Evolutionary conservation across 306 rosid genomes (phyloP), one percentile per base, ranked within the genome.

Genomic region (Trifolium pratense): DNA sequence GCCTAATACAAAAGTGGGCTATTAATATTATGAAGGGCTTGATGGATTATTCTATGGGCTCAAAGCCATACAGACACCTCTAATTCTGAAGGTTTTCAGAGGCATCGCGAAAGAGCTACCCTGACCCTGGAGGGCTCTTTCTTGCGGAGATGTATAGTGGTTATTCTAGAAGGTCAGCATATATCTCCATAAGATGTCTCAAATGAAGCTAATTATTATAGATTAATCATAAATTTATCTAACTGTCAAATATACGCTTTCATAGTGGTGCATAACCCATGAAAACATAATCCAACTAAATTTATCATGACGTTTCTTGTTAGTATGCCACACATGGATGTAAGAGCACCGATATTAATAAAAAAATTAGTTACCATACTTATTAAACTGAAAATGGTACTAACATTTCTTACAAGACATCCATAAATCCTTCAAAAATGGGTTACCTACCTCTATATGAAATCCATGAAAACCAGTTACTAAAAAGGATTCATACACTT

Each of bases 371-470:
- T 60, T 61, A 36, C 48, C 37, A 57, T 34, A n/a, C 34, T 40
- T 52, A 25, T 63, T 46, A 23, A 14, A 37, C 74, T 48, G 66
- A 14, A 65, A 32, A 52, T 6, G 21, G 13, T 20, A 21, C 72
- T 8, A 34, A 7, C 68, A 67, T 64, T 46, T 75, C 71, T 70
- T 8, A 20, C 70, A 36, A 7, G 15, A 68, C 31, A 53, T 29
- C 15, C 20, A 65, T 65, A 65, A 40, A 65, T 20, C 16, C 21
- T 37, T 42, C 70, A 42, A 21, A 34, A 48, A 36, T 16, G 26
- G 25, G 31, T 36, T 36, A 36, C 45, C 43, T 39, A 39, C 43
- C 31, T 18, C 5, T 42, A 23, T 65, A 40, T 12, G 53, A 65
- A 34, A n/a, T 15, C 45, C 15, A 10, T 17, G 43, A 62, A 20